These are phyloP conservation scores for Quillaja saponaria DNA, from an alignment of 306 rosid genomes.

Conservation along the genomic window DNA sequence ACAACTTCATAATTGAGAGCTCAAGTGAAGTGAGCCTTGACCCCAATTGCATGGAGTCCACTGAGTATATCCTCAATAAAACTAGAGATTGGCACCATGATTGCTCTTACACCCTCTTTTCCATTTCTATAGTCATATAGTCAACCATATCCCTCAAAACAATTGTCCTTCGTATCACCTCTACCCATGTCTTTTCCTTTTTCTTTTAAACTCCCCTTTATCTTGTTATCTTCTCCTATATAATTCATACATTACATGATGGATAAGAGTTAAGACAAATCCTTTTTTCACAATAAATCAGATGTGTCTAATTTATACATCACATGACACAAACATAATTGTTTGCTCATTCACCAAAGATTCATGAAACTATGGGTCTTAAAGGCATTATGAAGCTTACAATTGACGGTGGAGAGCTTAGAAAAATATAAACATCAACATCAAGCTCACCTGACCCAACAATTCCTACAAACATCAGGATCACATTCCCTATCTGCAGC, in stretches of 20 bases:
- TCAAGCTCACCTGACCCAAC: conserved; percentile 89
- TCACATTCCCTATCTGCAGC: conserved; percentile 99
- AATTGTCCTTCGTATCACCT: conserved; percentile 3
- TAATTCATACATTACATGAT: conserved; percentile 6
- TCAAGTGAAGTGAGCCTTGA: neutral
- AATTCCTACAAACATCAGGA: conserved; percentile 96
- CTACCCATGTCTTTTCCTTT: neutral
- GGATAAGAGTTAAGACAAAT: conserved; percentile 13
- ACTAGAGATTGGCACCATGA: conserved; percentile 6
- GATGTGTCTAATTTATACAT: conserved; percentile 21
- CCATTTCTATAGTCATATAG: conserved; percentile 5
- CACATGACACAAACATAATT: neutral
- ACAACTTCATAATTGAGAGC: conserved; percentile 2
- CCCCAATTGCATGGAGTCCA: neutral
- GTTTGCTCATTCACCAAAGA: too few species aligned
- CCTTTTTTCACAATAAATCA: conserved; percentile 9
- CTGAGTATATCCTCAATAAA: conserved; percentile 8
- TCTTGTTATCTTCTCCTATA: conserved; percentile 8
- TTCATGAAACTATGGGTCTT: too few species aligned
- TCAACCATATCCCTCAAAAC: conserved; percentile 2
- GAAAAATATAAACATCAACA: conserved; percentile 4
- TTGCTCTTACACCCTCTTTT: neutral
- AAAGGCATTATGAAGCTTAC: conserved; percentile 28
- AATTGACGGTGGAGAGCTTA: conserved; percentile 14
- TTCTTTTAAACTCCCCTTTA: conserved; percentile 2